These are phyloP conservation scores for Lipomyces oligophaga DNA, from an alignment of 805 yeast genomes.

Conservation along the genomic window DNA sequence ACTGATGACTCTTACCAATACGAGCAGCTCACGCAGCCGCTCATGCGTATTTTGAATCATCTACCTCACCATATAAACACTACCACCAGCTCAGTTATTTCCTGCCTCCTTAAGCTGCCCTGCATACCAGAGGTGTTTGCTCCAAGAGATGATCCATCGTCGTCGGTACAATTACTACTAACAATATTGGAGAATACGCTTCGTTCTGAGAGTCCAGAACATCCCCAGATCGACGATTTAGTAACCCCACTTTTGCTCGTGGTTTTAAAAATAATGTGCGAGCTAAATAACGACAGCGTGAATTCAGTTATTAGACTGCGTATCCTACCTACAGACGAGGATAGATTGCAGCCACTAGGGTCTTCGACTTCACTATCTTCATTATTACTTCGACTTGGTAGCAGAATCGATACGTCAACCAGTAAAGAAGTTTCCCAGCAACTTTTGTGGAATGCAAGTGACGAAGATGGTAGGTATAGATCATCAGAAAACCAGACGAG, in stretches of 20 bases:
- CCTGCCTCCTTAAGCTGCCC: conserved; percentile 15
- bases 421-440: conserved; percentile 27
- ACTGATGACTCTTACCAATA: neutral
- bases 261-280: conserved; percentile 1
- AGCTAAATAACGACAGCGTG: neutral
- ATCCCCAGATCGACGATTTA: conserved; percentile 5
- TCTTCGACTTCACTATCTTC: conserved; percentile 25
- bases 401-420: conserved; percentile 25
- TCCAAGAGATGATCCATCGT: conserved; percentile 3
- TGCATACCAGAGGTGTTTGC: conserved; percentile 1
- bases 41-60: conserved; percentile 2
- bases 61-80: neutral
- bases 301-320: conserved; percentile 3
- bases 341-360: conserved; percentile 32
- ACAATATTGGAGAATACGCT: conserved; percentile 5
- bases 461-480: conserved; percentile 19
- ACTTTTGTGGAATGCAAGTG: conserved; percentile 30
- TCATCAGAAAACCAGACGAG: neutral
- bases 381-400: conserved; percentile 27
- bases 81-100: conserved; percentile 4
- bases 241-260: conserved; percentile 9
- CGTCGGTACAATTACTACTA: neutral
- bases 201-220: neutral
- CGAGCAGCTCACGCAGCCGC: neutral
- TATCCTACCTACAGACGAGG: conserved; percentile 17